Evolutionary conservation across 805 yeast species (phyloP), one percentile per base, ranked within the genome.

Genomic region (Diddensiella santjacobensis): DNA sequence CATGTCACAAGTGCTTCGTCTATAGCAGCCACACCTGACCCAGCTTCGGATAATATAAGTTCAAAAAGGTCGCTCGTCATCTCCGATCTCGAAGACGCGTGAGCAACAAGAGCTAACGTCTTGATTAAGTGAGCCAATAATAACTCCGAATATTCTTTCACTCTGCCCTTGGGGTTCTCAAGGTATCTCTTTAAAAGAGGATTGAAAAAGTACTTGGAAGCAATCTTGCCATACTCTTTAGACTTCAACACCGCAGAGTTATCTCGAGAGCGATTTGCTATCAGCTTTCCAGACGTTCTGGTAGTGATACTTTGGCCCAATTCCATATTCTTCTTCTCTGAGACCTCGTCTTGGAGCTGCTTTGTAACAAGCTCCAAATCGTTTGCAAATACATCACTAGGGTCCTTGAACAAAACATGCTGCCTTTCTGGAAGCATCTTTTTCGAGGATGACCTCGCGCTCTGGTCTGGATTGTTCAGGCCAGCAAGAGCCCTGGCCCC

Each of bases 401-500:
- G 8, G n/a, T 44, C 48, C 22, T 50, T 61, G 31, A 79, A 80
- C 47, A 69, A 67, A 4, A 63, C 48, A 52, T 81, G 87, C 17
- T 75, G 61, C 1, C 59, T 58, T 0, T 63, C 64, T 0, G 87
- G 84, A 17, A 83, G 68, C 53, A 54, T 53, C 49, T 72, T 67
- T 1, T 76, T 55, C 0, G 75, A 65, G 43, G 73, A 72, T 8
- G 52, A 44, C 20, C 68, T 63, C 1, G 73, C 63, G n/a, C 72
- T 72, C 0, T 62, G 70, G 60, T 83, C 91, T n/a, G n/a, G n/a
- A n/a, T n/a, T n/a, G 3, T 74, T 71, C 24, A 71, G 63, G 0
- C 89, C 91, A 39, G 84, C 70, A 6, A 89, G 69, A 53, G 85
- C 88, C 51, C 96, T 66, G 0, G 89, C 87, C 2, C 86, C 78